Percentiles rank a stretch among this genome's conserved stretches.
phyloP scores from a whole-genome alignment of 108 stramenopile species.

The Licmophora abbreviata region DNA sequence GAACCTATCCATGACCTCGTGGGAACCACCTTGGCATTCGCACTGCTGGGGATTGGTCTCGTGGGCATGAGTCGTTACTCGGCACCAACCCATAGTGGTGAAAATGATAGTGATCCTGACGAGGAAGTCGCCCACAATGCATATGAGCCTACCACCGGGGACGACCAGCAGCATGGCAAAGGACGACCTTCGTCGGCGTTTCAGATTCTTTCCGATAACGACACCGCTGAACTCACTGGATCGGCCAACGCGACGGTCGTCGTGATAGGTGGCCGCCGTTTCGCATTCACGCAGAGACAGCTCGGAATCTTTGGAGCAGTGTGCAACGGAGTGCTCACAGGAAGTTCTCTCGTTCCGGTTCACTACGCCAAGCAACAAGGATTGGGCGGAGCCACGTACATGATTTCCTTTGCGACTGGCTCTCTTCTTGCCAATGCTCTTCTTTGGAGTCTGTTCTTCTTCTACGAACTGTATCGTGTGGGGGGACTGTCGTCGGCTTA shows the following conservation, averaged over 20 bases:
- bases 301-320: conserved; percentile 51
- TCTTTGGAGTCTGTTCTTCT: conserved; percentile 30
- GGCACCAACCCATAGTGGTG: not conserved
- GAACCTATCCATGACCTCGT: conserved; percentile 35
- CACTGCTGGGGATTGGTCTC: conserved; percentile 27
- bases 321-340: conserved; percentile 49
- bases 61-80: conserved; percentile 30
- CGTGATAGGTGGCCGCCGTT: conserved; percentile 10
- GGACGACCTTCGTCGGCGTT: too few species aligned
- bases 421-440: conserved; percentile 29
- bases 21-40: conserved; percentile 21
- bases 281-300: conserved; percentile 24
- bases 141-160: not conserved
- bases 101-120: not conserved
- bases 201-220: not conserved
- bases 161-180: too few species aligned
- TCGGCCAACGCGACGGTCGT: not conserved
- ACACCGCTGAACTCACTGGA: not conserved
- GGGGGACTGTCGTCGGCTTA: not conserved
- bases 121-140: not conserved
- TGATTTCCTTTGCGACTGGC: conserved; percentile 44
- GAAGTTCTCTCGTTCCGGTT: conserved; percentile 50
- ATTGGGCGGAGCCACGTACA: conserved; percentile 30
- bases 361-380: conserved; percentile 49
- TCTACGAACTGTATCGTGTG: conserved; percentile 7